phyloP scores from a whole-genome alignment of 495 filamentous ascomycete genomes.

The Lasiosphaeria miniovina region DNA sequence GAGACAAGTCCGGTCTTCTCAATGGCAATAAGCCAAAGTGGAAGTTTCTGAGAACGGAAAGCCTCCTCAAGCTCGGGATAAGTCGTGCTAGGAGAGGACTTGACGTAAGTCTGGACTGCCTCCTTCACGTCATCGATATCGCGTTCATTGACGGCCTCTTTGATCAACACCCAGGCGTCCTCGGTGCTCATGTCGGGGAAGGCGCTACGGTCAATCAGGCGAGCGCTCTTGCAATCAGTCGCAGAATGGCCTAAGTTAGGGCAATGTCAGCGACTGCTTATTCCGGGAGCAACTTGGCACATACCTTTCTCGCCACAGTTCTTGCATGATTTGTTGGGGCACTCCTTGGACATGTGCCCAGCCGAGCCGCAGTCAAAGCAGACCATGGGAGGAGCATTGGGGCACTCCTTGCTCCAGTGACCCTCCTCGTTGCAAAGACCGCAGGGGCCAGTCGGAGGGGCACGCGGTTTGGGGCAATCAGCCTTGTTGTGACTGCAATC shows the following conservation, averaged over 20 bases:
- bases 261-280: slow-evolving; percentile 5
- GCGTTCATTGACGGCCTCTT: slow-evolving; percentile 56
- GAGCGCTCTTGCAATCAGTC: slow-evolving; percentile 63
- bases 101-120: slow-evolving; percentile 71
- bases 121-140: slow-evolving; percentile 75
- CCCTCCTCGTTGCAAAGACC: slow-evolving; percentile 68
- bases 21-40: slow-evolving; percentile 71
- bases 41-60: slow-evolving; percentile 62
- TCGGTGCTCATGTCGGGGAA: slow-evolving; percentile 59
- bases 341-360: slow-evolving; percentile 65
- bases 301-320: slow-evolving; percentile 74
- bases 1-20: slow-evolving; percentile 58
- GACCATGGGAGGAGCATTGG: slow-evolving; percentile 53
- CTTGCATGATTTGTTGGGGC: slow-evolving; percentile 66
- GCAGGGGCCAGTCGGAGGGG: slow-evolving; percentile 56
- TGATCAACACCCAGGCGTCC: slow-evolving; percentile 67
- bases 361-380: slow-evolving; percentile 67
- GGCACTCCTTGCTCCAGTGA: slow-evolving; percentile 66
- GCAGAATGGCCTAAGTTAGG: slow-evolving; percentile 58
- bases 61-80: slow-evolving; percentile 70
- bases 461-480: slow-evolving; percentile 47
- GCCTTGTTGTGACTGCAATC: slow-evolving; percentile 47
- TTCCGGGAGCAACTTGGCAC: not conserved
- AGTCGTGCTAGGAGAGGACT: slow-evolving; percentile 62
- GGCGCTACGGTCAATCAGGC: slow-evolving; percentile 62